These are phyloP conservation scores for Theileria sp. DNA, from an alignment of 169 alveolate species.

Conservation along the genomic window DNA sequence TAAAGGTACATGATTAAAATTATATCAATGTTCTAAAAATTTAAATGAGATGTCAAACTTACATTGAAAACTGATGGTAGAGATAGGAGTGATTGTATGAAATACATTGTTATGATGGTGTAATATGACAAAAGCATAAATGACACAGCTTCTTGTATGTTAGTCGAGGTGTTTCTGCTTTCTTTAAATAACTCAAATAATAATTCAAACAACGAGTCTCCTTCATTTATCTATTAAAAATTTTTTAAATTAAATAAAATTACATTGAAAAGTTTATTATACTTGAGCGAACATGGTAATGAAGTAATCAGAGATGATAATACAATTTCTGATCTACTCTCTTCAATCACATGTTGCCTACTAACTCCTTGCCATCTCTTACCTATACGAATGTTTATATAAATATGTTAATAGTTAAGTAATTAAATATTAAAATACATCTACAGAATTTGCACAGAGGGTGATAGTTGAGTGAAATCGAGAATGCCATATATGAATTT, in stretches of 20 bases:
- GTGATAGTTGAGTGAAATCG: slow-evolving; percentile 63
- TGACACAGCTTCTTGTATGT: slow-evolving; percentile 57
- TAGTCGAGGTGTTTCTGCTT: slow-evolving; percentile 49
- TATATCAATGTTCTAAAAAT: slow-evolving; percentile 27
- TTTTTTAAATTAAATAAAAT: neutral
- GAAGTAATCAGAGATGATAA: slow-evolving; percentile 61
- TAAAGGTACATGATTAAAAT: slow-evolving; percentile 35
- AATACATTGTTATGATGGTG: slow-evolving; percentile 41
- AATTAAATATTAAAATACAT: neutral
- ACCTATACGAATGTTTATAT: slow-evolving; percentile 15
- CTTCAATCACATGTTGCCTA: slow-evolving; percentile 52
- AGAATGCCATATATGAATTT: slow-evolving; percentile 53
- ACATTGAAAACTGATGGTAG: slow-evolving; percentile 24
- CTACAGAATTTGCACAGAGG: slow-evolving; percentile 65
- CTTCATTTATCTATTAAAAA: slow-evolving; percentile 24
- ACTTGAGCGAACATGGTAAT: slow-evolving; percentile 58
- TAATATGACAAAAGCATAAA: slow-evolving; percentile 47
- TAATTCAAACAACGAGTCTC: slow-evolving; percentile 61
- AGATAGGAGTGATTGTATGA: slow-evolving; percentile 28
- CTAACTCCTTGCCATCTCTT: slow-evolving; percentile 65
- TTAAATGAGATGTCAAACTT: neutral
- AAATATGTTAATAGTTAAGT: neutral
- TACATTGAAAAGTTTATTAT: slow-evolving; percentile 49
- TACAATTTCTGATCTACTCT: slow-evolving; percentile 47
- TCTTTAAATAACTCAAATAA: slow-evolving; percentile 55